Evolutionary conservation across 768 basidiomycete species (phyloP).

Genomic region (Leucogyrophana mollusca): DNA sequence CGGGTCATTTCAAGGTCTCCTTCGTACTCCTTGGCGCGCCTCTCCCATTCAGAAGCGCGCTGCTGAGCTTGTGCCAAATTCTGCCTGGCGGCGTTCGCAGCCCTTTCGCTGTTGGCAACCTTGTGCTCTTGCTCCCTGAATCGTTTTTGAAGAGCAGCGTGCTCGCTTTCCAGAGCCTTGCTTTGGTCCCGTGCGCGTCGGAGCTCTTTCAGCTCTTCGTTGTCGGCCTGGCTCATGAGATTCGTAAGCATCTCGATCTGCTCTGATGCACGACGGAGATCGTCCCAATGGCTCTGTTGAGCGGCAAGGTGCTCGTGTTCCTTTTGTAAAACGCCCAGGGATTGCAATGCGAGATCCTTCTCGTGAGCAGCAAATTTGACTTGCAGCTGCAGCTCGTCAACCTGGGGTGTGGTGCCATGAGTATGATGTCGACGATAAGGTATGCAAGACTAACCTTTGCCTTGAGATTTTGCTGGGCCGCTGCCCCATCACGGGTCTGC

Average conservation of each 20-base stretch:
- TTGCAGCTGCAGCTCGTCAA: slow-evolving; percentile 60
- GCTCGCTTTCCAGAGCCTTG: slow-evolving; percentile 64
- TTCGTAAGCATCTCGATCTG: slow-evolving; percentile 69
- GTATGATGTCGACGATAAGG: background rate
- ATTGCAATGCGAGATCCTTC: slow-evolving; percentile 53
- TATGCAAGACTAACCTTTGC: slow-evolving; percentile 49
- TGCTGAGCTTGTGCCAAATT: slow-evolving; percentile 72
- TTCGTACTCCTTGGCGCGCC: slow-evolving; percentile 70
- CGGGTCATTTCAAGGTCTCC: slow-evolving; percentile 56
- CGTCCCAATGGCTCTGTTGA: slow-evolving; percentile 80
- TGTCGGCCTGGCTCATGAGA: slow-evolving; percentile 61
- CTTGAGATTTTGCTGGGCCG: slow-evolving; percentile 57
- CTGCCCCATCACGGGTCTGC: slow-evolving; percentile 48
- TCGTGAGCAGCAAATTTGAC: slow-evolving; percentile 58
- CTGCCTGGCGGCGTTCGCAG: slow-evolving; percentile 55
- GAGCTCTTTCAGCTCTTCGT: slow-evolving; percentile 73
- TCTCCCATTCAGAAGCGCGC: slow-evolving; percentile 80
- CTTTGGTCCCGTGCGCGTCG: slow-evolving; percentile 59
- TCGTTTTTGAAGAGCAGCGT: slow-evolving; percentile 65
- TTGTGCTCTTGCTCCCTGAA: slow-evolving; percentile 71
- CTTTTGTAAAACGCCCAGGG: slow-evolving; percentile 51
- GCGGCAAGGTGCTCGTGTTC: slow-evolving; percentile 57
- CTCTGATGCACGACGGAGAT: slow-evolving; percentile 64
- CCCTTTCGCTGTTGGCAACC: slow-evolving; percentile 57
- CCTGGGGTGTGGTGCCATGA: slow-evolving; percentile 35